Evolutionary conservation across 441 rosid species (phyloP).

Genomic region (Cnidoscolus chayamansa): DNA sequence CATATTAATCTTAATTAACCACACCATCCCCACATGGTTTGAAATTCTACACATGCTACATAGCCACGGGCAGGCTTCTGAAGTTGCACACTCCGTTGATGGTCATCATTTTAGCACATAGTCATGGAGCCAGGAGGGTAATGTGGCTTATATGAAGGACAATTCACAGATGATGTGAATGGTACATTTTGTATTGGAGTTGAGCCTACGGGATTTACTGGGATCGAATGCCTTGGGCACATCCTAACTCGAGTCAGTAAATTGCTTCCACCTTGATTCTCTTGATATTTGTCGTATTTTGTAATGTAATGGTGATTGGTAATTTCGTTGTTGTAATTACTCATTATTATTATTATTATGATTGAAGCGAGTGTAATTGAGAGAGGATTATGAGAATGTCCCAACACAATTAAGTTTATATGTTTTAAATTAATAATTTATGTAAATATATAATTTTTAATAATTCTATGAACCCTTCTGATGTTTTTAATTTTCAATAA

Average conservation of each 20-base stretch:
- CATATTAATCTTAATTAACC: not conserved
- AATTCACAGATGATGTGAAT: not conserved
- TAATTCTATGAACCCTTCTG: too few relatives aligned
- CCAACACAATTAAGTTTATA: too few relatives aligned
- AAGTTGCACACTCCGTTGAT: not conserved
- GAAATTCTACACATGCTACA: not conserved
- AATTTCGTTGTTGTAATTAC: not conserved
- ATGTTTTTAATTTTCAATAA: too few relatives aligned
- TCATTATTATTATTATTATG: not conserved
- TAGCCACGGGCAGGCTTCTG: not conserved
- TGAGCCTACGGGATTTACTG: not conserved
- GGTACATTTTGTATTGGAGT: not conserved
- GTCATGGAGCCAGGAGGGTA: not conserved
- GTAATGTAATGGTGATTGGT: not conserved
- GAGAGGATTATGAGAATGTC: too few relatives aligned
- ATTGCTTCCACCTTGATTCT: not conserved
- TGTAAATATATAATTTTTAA: too few relatives aligned
- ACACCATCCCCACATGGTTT: not conserved
- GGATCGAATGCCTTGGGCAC: not conserved
- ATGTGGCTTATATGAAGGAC: not conserved
- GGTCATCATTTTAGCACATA: not conserved
- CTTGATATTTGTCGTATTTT: conserved; percentile 3
- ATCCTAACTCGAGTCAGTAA: not conserved
- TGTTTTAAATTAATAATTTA: too few relatives aligned
- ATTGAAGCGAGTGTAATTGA: too few relatives aligned